These are phyloP conservation scores for Myxozyma lipomycoides DNA, from an alignment of 805 yeast species.

Conservation along the genomic window DNA sequence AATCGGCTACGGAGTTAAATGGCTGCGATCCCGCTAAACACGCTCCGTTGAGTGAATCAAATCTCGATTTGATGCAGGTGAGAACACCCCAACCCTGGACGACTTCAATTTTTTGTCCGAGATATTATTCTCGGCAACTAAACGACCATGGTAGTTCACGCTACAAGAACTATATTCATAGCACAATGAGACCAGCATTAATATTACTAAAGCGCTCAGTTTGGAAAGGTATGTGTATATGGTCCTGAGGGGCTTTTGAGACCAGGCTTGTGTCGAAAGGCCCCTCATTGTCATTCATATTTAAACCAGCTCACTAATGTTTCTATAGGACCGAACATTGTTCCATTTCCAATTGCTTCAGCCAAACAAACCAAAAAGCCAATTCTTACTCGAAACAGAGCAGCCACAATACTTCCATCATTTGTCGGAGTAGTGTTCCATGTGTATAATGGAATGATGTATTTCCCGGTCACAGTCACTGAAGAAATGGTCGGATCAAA, in stretches of 20 bases:
- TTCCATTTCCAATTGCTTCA: conserved; percentile 86
- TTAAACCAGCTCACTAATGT: not conserved
- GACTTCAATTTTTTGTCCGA: not conserved
- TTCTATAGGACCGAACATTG: conserved; percentile 73
- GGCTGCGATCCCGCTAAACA: too few species aligned
- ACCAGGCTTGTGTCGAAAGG: too few species aligned
- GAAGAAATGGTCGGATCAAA: conserved; percentile 98
- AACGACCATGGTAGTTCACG: too few species aligned
- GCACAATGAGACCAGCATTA: conserved; percentile 36
- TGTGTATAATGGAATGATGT: conserved; percentile 93
- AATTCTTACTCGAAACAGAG: conserved; percentile 90
- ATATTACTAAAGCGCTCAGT: conserved; percentile 41
- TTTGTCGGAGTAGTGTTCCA: conserved; percentile 93
- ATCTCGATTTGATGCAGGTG: too few species aligned
- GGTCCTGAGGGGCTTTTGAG: not conserved
- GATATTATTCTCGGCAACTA: not conserved
- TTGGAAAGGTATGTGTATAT: conserved; percentile 39
- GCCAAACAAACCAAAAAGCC: conserved; percentile 79
- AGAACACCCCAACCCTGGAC: not conserved
- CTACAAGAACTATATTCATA: not conserved
- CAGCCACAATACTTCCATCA: conserved; percentile 92
- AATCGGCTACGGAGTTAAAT: too few species aligned
- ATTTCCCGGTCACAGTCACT: conserved; percentile 76
- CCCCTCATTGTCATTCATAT: too few species aligned
- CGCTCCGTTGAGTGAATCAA: too few species aligned